Evolutionary conservation across 805 yeast species (phyloP), one percentile per base, ranked within the genome.

Genomic region (Lipomyces chichibuensis): DNA sequence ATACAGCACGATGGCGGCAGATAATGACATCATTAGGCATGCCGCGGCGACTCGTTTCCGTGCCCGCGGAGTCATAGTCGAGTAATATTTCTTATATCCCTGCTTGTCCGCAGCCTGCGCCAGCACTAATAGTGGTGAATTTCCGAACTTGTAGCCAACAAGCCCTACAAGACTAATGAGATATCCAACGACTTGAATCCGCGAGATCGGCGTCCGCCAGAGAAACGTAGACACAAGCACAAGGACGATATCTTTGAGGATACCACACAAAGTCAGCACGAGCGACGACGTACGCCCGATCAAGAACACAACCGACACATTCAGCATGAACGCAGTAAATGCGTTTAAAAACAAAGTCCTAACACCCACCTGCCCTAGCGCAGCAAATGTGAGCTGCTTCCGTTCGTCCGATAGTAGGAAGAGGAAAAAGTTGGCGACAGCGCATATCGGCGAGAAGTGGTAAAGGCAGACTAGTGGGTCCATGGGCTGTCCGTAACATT

Each of bases 401-500:
- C 59, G 64, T 65, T 63, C 72, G 13, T 60, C 57, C 4, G 70
- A 59, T 33, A 66, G 29, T 54, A 71, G 39, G 27, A 69, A 65
- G 20, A 65, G 52, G 20, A 60, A n/a, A 39, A 56, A 8, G 49
- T 68, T 67, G 17, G 69, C 57, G 39, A 65, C 51, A 13, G 74
- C 75, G 49, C 75, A 72, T 32, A 71, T 61, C 17, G 75, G 75
- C 11, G 75, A 70, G 60, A 72, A 72, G 62, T 68, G 67, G 58
- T 72, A 72, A 6, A 72, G 62, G n/a, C 74, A 71, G 23, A 72
- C 75, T 55, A 72, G 39, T 9, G 75, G 75, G 57, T 72, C 73
- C 75, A 72, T 72, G n/a, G 71, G 35, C 60, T 53, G 55, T 11
- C 61, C 63, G 27, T 56, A 54, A 8, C 65, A 62, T n/a, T 25